Percentiles rank a stretch among this genome's conserved stretches.
These are phyloP conservation scores for Fusarium torulosum DNA, from an alignment of 2,329 filamentous ascomycete species.

Conservation along the genomic window DNA sequence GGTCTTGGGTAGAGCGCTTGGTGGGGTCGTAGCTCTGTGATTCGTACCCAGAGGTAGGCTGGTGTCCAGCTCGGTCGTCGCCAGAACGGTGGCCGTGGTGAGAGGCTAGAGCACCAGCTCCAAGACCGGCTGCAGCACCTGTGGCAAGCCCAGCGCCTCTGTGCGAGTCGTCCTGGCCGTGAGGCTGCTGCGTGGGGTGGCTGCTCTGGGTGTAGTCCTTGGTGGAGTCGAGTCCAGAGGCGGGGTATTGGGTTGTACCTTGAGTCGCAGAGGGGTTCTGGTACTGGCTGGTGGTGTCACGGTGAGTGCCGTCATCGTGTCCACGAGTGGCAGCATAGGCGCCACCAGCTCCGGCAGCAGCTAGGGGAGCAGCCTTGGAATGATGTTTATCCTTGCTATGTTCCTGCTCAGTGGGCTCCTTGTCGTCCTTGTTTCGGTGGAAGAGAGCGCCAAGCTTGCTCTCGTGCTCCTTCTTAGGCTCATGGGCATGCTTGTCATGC, in stretches of 20 bases:
- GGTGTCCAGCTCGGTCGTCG: not conserved
- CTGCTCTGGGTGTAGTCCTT: not conserved
- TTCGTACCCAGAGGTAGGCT: not conserved
- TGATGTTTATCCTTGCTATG: conserved; percentile 15
- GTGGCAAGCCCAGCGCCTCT: conserved; percentile 5
- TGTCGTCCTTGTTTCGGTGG: not conserved
- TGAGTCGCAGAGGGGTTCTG: not conserved
- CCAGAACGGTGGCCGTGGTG: not conserved
- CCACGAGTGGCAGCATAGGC: conserved; percentile 23
- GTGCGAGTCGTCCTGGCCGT: conserved; percentile 1
- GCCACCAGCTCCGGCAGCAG: conserved; percentile 34
- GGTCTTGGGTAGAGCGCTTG: not conserved
- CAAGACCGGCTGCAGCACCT: conserved; percentile 9
- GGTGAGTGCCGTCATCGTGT: conserved; percentile 14
- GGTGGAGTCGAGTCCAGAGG: conserved; percentile 5
- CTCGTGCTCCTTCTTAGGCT: conserved; percentile 22
- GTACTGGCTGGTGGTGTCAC: not conserved
- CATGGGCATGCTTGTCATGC: conserved; percentile 24
- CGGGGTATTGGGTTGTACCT: conserved; percentile 4
- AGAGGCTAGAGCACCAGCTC: conserved; percentile 14
- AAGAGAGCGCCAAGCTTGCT: conserved; percentile 18
- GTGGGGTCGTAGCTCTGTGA: not conserved
- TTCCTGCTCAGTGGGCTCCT: not conserved
- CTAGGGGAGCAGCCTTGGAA: conserved; percentile 27
- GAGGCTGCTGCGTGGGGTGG: not conserved